Evolutionary conservation across 1,284 basidiomycete species (phyloP).

Genomic region (Ceratobasidium sp.): DNA sequence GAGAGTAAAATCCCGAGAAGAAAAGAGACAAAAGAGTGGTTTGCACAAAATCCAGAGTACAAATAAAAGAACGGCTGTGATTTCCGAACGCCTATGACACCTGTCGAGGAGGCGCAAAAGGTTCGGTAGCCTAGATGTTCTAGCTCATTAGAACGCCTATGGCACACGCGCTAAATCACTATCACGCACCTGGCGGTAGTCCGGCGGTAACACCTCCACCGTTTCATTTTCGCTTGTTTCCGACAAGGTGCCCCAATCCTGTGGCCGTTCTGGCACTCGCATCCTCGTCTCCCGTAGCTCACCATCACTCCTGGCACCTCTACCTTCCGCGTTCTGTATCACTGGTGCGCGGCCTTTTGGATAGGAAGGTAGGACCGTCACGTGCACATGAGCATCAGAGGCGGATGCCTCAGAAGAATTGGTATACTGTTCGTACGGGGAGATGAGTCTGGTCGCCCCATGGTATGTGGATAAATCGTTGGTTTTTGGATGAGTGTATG

Average conservation of each 20-base stretch:
- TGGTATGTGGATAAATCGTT: background rate
- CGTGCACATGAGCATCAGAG: background rate
- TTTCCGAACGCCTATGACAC: too few species aligned
- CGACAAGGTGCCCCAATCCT: constrained; percentile 8
- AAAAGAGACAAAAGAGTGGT: too few species aligned
- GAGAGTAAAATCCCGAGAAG: too few species aligned
- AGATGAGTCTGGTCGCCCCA: background rate
- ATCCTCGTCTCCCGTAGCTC: constrained; percentile 7
- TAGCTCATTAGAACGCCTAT: too few species aligned
- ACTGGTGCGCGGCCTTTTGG: background rate
- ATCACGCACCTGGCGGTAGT: constrained; percentile 25
- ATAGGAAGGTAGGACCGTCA: background rate
- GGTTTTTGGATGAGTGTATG: background rate
- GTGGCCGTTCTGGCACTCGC: background rate
- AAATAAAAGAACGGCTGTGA: too few species aligned
- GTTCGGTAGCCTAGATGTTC: too few species aligned
- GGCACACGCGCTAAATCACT: too few species aligned
- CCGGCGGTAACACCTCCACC: constrained; percentile 11
- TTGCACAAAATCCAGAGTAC: too few species aligned
- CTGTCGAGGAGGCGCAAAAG: too few species aligned
- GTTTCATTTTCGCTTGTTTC: background rate
- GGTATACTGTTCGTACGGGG: background rate
- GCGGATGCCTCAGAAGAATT: background rate
- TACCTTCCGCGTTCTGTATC: background rate
- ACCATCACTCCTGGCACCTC: background rate